Evolutionary conservation across 257 asterid genomes (phyloP), one percentile per base, ranked within the genome.

Genomic region (Capsicum baccatum): DNA sequence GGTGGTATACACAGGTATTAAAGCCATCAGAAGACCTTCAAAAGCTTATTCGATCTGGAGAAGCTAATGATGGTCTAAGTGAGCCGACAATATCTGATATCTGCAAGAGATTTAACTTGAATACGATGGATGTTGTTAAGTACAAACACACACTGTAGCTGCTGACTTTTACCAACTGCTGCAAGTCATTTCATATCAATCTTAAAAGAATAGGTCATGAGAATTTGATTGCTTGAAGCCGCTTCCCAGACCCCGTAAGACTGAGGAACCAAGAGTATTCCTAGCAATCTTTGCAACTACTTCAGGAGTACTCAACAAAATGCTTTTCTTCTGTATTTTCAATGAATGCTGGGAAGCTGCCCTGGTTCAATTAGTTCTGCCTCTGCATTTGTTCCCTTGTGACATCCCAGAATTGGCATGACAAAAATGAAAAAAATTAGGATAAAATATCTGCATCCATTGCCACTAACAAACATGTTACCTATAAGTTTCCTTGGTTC

Each of bases 21-120:
- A 84, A 87, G 80, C 96, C 97, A 26, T 93, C 96, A 0, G 91
- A 91, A 83, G 97, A 94, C 82, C 94, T 96, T 86, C 90, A 91
- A 39, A 88, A 87, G 85, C 91, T 96, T 85, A 84, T 92, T 79
- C 88, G 83, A 21, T 47, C 78, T 14, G 88, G 83, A 80, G 88
- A 90, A 42, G 91, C 47, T 0, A 87, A 91, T 13, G 87, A 83
- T 68, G 92, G 92, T 87, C 86, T 90, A 70, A 86, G 79, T 33
- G 93, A 92, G 79, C 48, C 86, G 44, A 87, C 91, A 5, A 71
- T 96, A 52, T 79, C 87, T 9, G 89, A 91, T 86, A 96, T 96
- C 52, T 94, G 99, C 92, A 68, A 90, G 86, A 92, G 89, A 83
- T 93, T 88, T 86, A 67, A 85, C 85, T 87, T 94, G 89, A 91